A percentile compares a stretch with the other conserved stretches of the same genome.
phyloP scores from a whole-genome alignment of 345 rosid genomes.

The Aethionema arabicum region DNA sequence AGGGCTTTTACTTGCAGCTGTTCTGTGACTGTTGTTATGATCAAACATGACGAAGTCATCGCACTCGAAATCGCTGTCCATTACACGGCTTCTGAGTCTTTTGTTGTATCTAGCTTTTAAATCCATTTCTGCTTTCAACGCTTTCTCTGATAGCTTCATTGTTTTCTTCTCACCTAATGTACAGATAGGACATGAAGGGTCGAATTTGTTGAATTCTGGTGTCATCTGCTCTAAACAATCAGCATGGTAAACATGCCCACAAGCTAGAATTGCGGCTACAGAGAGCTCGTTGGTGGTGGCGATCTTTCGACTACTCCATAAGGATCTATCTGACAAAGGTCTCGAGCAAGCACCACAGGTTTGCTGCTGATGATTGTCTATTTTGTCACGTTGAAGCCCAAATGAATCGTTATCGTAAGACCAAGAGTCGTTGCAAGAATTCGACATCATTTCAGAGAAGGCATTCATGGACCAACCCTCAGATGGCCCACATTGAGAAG shows the following conservation, averaged over 20 bases:
- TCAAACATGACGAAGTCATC: slow-evolving; percentile 46
- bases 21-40: slow-evolving; percentile 24
- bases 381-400: slow-evolving; percentile 51
- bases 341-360: slow-evolving; percentile 88
- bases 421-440: slow-evolving; percentile 59
- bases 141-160: slow-evolving; percentile 71
- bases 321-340: slow-evolving; percentile 70
- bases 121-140: slow-evolving; percentile 74
- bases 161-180: slow-evolving; percentile 82
- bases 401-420: slow-evolving; percentile 57
- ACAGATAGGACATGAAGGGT: slow-evolving; percentile 92
- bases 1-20: slow-evolving; percentile 50
- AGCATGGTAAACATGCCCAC: slow-evolving; percentile 97
- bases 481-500: slow-evolving; percentile 63
- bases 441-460: slow-evolving; percentile 75
- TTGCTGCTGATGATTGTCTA: slow-evolving; percentile 55
- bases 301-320: slow-evolving; percentile 79
- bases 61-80: slow-evolving; percentile 59
- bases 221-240: slow-evolving; percentile 96
- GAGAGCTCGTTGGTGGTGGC: slow-evolving; percentile 57
- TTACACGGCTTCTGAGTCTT: slow-evolving; percentile 63
- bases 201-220: slow-evolving; percentile 68
- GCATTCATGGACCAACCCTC: slow-evolving; percentile 86
- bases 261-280: slow-evolving; percentile 71
- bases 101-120: slow-evolving; percentile 59